Conservation (phyloP, 1,139 yeast species). For the Candida sp. region DNA sequence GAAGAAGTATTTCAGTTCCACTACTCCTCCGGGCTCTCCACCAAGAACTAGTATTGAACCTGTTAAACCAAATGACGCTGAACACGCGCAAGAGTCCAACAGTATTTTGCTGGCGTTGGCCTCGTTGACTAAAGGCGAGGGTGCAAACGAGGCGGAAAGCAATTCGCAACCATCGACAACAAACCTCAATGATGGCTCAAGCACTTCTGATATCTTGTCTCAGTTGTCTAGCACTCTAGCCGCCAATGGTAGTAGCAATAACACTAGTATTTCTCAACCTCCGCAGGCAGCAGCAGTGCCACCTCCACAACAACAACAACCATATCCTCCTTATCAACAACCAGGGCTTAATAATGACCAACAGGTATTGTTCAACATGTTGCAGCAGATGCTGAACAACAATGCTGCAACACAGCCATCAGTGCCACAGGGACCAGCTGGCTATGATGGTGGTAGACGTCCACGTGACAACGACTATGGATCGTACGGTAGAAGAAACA, state of each 20-base stretch:
- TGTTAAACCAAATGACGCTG: slow-evolving; percentile 23
- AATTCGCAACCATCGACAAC: slow-evolving; percentile 14
- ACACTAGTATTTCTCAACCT: slow-evolving; percentile 16
- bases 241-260: slow-evolving; percentile 4
- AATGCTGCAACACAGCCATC: slow-evolving; percentile 18
- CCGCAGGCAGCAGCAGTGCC: slow-evolving; percentile 16
- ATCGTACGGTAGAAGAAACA: slow-evolving; percentile 48
- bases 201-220: slow-evolving; percentile 46
- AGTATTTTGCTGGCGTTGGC: slow-evolving; percentile 72
- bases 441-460: slow-evolving; percentile 30
- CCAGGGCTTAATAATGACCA: slow-evolving; percentile 24
- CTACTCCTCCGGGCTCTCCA: slow-evolving; percentile 62
- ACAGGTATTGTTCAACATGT: slow-evolving; percentile 44
- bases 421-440: slow-evolving; percentile 14
- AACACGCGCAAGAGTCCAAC: slow-evolving; percentile 47
- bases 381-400: slow-evolving; percentile 44
- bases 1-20: slow-evolving; percentile 59
- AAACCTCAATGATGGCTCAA: slow-evolving; percentile 13
- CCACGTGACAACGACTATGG: slow-evolving; percentile 37
- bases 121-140: slow-evolving; percentile 47
- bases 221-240: slow-evolving; percentile 43
- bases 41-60: slow-evolving; percentile 38
- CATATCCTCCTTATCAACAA: slow-evolving; percentile 18
- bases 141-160: slow-evolving; percentile 12
- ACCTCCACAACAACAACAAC: slow-evolving; percentile 10